Evolutionary conservation across 495 filamentous ascomycete species (phyloP), one percentile per base, ranked within the genome.

Genomic region (Penicillium macrosclerotiorum): DNA sequence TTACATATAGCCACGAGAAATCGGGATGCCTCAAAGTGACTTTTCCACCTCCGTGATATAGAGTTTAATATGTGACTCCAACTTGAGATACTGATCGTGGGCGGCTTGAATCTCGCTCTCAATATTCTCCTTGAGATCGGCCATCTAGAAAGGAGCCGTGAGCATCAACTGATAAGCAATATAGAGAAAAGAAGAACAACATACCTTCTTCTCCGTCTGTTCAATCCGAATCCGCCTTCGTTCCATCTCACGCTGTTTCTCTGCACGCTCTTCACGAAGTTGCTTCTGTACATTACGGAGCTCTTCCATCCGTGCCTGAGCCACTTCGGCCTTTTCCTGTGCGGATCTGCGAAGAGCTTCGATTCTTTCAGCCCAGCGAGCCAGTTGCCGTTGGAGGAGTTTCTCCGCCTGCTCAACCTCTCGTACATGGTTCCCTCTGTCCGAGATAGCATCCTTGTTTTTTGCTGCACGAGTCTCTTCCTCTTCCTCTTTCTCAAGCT

Each of bases 41-140:
- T 96, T 91, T 64, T 97, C 94, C 90, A 98, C 96, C 76, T 97
- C 91, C 19, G 85, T 95, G 63, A 97, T 93, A 73, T 98, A 98
- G 47, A 96, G 76, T 66, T 89, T 91, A 62, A 98, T 95, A 67
- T 98, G 93, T 19, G 89, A 84, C 68, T 96, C 92, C 78, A 97
- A 81, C 78, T 95, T 95, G 57, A 94, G 73, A 65, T 93, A 97
- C 74, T 97, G 89, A 40, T 91, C 89, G 45, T 94, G 83, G 2
- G 93, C 88, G 13, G 74, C 75, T 48, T 88, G 86, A 8, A 96
- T 84, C 69, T 98, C 93, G 45, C 82, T 88, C 60, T 97, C 94
- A 45, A 97, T 93, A 51, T 92, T 95, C 64, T 96, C 93, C 55
- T 93, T 96, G 33, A 97, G 75, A 65, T 97, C 93, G 23, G 83